Base-by-base conservation (phyloP, 2,329 filamentous ascomycete species). In the Phaeosphaeria sp. region DNA sequence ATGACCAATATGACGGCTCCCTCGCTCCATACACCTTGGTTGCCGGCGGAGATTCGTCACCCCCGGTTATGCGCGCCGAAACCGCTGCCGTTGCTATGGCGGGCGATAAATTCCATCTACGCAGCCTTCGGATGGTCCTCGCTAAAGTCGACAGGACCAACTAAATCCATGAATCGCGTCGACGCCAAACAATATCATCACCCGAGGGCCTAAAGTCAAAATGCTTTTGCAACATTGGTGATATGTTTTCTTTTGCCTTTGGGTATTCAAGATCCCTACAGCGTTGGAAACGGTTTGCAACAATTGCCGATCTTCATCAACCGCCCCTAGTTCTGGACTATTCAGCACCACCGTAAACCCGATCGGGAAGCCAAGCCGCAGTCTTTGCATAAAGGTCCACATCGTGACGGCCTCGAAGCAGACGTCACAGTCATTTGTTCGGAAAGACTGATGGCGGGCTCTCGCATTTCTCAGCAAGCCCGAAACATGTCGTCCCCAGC, bases 301-400 rank as follows among this genome's bases (percentile, higher is more conserved):
- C 22, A 10, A 27, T 17, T 47, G 21, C 44, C 22, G 44, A 47
- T 47, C 22, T 6, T 25, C 11, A 17, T 6, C 30, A 22, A 27
- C 17, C 41, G 21, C 30, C 42, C 20, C 56, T 55, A 10, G 17
- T 30, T 56, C 39, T 49, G 36, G 52, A 43, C 44, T 52, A 6
- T 46, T 39, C 49, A 20, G 25, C 21, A 23, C 17, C 23, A 22
- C 43, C 20, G 54, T 62, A 62, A 25, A 20, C 66, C 46, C 20
- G 5, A 64, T 60, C 2, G 9, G 59, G 72, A 46, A 65, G 70
- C 68, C 69, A 70, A 72, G 69, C 47, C 52, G 30, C 72, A 73
- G 39, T 7, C 23, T 39, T 46, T 62, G 64, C 67, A 66, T 65
- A 17, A 39, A 49, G 56, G 36, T 62, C 59, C 57, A 58, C 63